A percentile compares a stretch with the other conserved stretches of the same genome.
Conservation (phyloP, 1,139 yeast species). For the Candida pseudocylindracea region DNA sequence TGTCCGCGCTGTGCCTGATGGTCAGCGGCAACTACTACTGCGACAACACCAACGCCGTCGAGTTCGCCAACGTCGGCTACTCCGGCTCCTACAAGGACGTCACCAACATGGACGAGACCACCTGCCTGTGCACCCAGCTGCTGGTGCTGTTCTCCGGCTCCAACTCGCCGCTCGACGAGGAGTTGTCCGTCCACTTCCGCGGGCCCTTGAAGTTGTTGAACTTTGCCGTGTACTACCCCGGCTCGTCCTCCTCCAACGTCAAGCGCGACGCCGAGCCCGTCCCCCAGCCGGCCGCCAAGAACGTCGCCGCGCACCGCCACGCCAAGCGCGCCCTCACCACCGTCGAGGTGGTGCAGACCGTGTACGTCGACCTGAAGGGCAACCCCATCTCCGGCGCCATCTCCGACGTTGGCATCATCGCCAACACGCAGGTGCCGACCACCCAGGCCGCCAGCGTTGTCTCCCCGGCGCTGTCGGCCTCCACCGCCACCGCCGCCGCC, state of each 20-base stretch:
- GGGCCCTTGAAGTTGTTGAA: conserved; percentile 51
- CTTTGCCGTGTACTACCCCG: conserved; percentile 40
- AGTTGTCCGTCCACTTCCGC: conserved; percentile 79
- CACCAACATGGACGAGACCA: conserved; percentile 28
- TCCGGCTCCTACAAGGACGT: conserved; percentile 63
- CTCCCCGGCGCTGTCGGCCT: conserved; percentile 1
- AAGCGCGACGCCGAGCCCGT: conserved; percentile 4
- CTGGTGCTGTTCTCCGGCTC: conserved; percentile 38
- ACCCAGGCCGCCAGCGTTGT: background rate
- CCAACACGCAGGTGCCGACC: background rate
- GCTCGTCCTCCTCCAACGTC: conserved; percentile 9
- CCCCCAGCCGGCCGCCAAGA: background rate
- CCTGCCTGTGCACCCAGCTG: conserved; percentile 36
- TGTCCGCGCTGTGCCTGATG: conserved; percentile 18
- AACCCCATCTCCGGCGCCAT: conserved; percentile 8
- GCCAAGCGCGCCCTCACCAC: conserved; percentile 1
- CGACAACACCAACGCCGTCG: conserved; percentile 39
- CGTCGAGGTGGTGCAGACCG: conserved; percentile 31
- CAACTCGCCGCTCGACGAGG: conserved; percentile 72
- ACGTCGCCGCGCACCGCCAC: background rate
- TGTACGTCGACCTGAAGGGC: conserved; percentile 36
- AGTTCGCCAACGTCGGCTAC: conserved; percentile 52
- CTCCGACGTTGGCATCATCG: background rate
- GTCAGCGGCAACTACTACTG: conserved; percentile 72
- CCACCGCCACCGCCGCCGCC: conserved; percentile 1